Base-by-base conservation (phyloP, 1,284 basidiomycete genomes). In the Malassezia pachydermatis region DNA sequence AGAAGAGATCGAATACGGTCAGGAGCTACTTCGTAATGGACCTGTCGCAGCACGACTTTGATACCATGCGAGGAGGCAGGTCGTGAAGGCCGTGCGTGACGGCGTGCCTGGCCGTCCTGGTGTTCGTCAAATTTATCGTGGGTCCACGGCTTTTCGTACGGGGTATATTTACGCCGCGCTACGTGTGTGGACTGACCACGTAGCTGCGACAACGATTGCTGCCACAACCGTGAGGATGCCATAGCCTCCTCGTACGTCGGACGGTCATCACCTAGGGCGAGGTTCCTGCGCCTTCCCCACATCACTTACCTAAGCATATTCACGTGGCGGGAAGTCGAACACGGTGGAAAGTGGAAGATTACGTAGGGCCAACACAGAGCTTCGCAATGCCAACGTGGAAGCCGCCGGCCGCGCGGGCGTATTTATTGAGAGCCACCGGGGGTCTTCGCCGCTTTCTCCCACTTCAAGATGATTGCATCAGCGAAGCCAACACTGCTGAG, bases 331-430 rank as follows among this genome's bases (percentile, higher is more conserved):
- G 28, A 16, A 9, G 39, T n/a, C 27, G 49, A 51, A 51, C 43
- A 51, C 44, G 37, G 39, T 51, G 35, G 49, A 51, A 51, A 45
- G 28, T 28, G 25, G 39, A 50, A 44, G 48, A 43, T 45, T 45
- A 44, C 48, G 37, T 44, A 35, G 16, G 17, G 28, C 19, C 25
- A 33, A 14, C 25, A 33, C 30, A n/a, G 17, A 22, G 27, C 28
- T 16, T 44, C 28, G 41, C 35, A 13, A 28, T 36, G 44, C 37
- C 38, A 22, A 51, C 49, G 49, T 51, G 49, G 49, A 51, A 51
- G 28, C 37, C 23, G 41, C 41, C 14, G 41, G 11, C 20, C 11
- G 41, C 28, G 41, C 19, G 41, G 29, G 32, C 19, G 29, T 43
- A 32, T 43, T 32, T 29, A 43, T 43, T 38, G 25, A 24, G 30